Base-by-base conservation (phyloP, 2,329 filamentous ascomycete species). In the Fonsecaea multimorphosa region DNA sequence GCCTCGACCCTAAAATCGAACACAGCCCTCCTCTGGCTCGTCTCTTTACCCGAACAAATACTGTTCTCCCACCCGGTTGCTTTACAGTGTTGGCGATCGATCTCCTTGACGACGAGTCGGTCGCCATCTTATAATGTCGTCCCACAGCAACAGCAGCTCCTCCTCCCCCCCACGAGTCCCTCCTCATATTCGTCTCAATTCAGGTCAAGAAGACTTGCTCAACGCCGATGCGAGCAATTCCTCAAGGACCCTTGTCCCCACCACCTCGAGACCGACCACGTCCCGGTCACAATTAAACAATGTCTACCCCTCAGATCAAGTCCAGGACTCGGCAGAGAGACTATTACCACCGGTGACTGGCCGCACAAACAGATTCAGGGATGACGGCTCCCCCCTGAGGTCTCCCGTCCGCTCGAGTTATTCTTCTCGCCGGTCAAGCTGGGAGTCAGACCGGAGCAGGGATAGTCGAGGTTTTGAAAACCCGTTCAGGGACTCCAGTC, bases 151-250 rank as follows among this genome's bases (percentile, higher is more conserved):
- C 64, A 67, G 65, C 63, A 65, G 62, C 58, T 67, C 54, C 32
- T 63, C 61, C 32, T 52, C 68, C 36, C 53, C 67, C 44, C 66
- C 72, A 58, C 53, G 76, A 57, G 65, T 71, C 4, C 79, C 83
- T 68, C 86, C 87, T 70, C 87, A 89, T 70, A 86, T 90, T 65
- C 85, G 86, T 64, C 81, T 90, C 69, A 89, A 89, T 73, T 88
- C 86, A 29, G 86, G 84, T 53, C 82, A 80, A 69, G 81, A 85
- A 69, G 82, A 89, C 72, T 77, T 83, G 34, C 78, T 81, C 67
- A 78, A 49, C 19, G 56, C 49, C 46, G 65, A 70, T 56, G 16
- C 63, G 22, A 64, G 56, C 24, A 58, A 63, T 38, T 69, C 67
- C 16, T 69, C 68, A 14, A 59, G 67, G 51, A 67, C 69, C 6